phyloP scores from a whole-genome alignment of 805 yeast genomes.

The Saturnispora hagleri region DNA sequence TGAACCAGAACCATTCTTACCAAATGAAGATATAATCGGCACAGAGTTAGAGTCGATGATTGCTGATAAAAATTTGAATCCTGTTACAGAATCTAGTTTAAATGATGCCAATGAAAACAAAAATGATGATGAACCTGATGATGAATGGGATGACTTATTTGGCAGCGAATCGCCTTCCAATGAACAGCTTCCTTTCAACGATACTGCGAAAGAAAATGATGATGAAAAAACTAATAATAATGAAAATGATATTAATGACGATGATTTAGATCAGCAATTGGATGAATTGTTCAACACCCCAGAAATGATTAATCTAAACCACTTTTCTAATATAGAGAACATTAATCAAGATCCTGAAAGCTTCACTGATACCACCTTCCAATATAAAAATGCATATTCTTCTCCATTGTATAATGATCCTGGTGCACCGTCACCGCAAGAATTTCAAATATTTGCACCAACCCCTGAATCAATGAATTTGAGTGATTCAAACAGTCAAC shows the following conservation, averaged over 20 bases:
- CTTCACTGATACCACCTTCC: background rate
- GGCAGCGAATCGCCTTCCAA: slow-evolving; percentile 9
- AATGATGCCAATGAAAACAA: background rate
- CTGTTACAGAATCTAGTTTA: background rate
- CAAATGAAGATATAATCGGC: background rate
- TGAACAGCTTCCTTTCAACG: slow-evolving; percentile 4
- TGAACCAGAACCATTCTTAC: background rate
- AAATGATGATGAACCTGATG: slow-evolving; percentile 2
- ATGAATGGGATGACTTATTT: slow-evolving; percentile 12
- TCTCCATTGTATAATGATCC: slow-evolving; percentile 65
- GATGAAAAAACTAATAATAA: slow-evolving; percentile 9
- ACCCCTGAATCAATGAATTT: slow-evolving; percentile 3
- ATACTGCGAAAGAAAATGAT: background rate
- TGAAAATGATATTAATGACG: slow-evolving; percentile 9
- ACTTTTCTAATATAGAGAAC: slow-evolving; percentile 7
- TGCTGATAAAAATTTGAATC: background rate
- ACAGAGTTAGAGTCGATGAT: background rate
- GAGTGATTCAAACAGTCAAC: background rate
- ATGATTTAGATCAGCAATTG: slow-evolving; percentile 10
- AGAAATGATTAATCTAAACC: background rate
- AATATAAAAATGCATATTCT: slow-evolving; percentile 26
- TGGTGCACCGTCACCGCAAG: slow-evolving; percentile 71
- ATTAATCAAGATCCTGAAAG: slow-evolving; percentile 12
- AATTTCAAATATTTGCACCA: slow-evolving; percentile 37
- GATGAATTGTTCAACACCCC: slow-evolving; percentile 9